Conservation (phyloP, 2,329 filamentous ascomycete species). For the Talaromyces sp. region DNA sequence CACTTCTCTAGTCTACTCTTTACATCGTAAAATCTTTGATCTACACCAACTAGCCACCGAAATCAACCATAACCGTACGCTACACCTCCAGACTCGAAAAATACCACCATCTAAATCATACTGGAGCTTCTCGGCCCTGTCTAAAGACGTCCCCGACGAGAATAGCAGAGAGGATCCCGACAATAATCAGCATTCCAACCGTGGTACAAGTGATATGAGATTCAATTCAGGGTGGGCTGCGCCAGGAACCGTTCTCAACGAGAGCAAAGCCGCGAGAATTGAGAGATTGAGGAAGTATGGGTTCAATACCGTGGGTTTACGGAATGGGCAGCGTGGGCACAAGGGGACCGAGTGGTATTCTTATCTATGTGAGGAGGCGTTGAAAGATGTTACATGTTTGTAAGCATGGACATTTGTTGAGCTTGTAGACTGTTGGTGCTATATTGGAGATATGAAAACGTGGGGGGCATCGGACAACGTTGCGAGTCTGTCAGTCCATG, state of each 20-base stretch:
- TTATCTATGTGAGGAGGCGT: conserved; percentile 32
- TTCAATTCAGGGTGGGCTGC: conserved; percentile 10
- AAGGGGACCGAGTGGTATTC: conserved; percentile 39
- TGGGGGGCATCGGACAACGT: conserved; percentile 2
- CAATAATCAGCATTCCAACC: not conserved
- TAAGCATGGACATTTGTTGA: not conserved
- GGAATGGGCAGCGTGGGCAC: conserved; percentile 31
- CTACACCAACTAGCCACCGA: conserved; percentile 12
- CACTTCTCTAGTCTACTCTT: not conserved
- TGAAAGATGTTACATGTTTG: conserved; percentile 33
- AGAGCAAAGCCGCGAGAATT: conserved; percentile 36
- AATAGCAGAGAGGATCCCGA: not conserved
- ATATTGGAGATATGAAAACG: not conserved
- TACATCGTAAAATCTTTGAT: not conserved
- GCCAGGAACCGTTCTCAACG: conserved; percentile 22
- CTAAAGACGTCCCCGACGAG: conserved; percentile 10
- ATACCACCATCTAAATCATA: conserved; percentile 35
- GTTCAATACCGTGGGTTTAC: conserved; percentile 40
- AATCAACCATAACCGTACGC: conserved; percentile 16
- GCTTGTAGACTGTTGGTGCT: not conserved
- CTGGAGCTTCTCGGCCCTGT: conserved; percentile 38
- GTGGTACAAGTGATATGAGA: conserved; percentile 3
- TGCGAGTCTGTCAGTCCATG: not conserved
- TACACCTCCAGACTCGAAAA: conserved; percentile 24
- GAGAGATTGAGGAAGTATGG: conserved; percentile 32